Percentiles rank a stretch among this genome's conserved stretches.
Conservation (phyloP, 129 eudicot species). For the Dittrichia graveolens region DNA sequence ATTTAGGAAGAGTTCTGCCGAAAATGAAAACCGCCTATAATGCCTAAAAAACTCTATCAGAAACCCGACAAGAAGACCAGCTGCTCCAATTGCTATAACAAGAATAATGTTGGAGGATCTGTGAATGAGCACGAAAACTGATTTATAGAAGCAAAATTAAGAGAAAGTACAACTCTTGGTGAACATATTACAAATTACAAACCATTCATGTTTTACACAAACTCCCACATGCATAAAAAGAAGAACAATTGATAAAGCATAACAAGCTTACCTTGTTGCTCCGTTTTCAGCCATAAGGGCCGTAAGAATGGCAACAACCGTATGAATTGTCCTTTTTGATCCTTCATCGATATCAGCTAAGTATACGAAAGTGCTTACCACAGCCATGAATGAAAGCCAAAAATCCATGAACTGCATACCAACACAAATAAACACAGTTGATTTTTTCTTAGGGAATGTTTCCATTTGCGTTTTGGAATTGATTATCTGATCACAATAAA, state of each 20-base stretch:
- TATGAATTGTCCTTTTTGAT: slow-evolving; percentile 86
- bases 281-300: slow-evolving; percentile 90
- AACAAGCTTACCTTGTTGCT: slow-evolving; percentile 66
- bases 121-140: slow-evolving; percentile 25
- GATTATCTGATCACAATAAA: not conserved
- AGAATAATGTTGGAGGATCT: slow-evolving; percentile 76
- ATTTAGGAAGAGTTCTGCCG: slow-evolving; percentile 50
- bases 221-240: not conserved
- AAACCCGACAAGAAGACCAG: slow-evolving; percentile 74
- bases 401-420: slow-evolving; percentile 81
- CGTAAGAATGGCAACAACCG: slow-evolving; percentile 78
- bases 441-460: not conserved
- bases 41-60: slow-evolving; percentile 62
- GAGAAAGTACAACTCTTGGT: not conserved
- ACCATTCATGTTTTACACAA: not conserved
- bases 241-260: not conserved
- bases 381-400: slow-evolving; percentile 99
- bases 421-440: not conserved
- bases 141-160: not conserved
- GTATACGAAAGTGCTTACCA: slow-evolving; percentile 93
- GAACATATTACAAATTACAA: not conserved
- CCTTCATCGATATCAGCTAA: slow-evolving; percentile 75
- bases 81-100: slow-evolving; percentile 78
- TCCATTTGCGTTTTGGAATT: not conserved
- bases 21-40: slow-evolving; percentile 51